A percentile compares a stretch with the other conserved stretches of the same genome.
phyloP scores from a whole-genome alignment of 352 stramenopile species.

The Paralagenidium karlingii region DNA sequence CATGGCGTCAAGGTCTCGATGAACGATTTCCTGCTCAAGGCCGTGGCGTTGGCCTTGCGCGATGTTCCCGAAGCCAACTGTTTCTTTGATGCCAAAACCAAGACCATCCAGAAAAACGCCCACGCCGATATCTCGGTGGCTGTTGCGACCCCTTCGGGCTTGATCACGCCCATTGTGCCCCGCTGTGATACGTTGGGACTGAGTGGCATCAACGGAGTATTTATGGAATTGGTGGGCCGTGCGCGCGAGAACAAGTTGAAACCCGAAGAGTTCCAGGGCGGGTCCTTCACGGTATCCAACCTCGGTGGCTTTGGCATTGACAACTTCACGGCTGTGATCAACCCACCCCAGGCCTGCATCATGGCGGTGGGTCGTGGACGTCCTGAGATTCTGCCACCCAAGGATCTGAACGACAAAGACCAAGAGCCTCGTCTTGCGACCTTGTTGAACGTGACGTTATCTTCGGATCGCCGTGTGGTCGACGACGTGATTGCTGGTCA shows the following conservation, averaged over 20 bases:
- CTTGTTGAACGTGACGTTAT: slow-evolving; percentile 94
- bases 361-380: slow-evolving; percentile 93
- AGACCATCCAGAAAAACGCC: slow-evolving; percentile 70
- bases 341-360: slow-evolving; percentile 97
- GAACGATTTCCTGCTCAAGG: slow-evolving; percentile 99
- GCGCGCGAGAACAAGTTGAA: slow-evolving; percentile 94
- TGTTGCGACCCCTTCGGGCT: slow-evolving; percentile 92
- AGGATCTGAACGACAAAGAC: slow-evolving; percentile 6
- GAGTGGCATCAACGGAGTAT: slow-evolving; percentile 88
- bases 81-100: slow-evolving; percentile 47
- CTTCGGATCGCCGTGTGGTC: slow-evolving; percentile 93
- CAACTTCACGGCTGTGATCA: slow-evolving; percentile 98
- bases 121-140: slow-evolving; percentile 96
- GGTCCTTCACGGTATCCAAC: slow-evolving; percentile 99
- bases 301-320: slow-evolving; percentile 97
- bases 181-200: slow-evolving; percentile 91
- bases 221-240: slow-evolving; percentile 95
- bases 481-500: slow-evolving; percentile 94
- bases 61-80: slow-evolving; percentile 93
- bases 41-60: slow-evolving; percentile 90
- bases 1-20: slow-evolving; percentile 96
- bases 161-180: slow-evolving; percentile 98
- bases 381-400: slow-evolving; percentile 67
- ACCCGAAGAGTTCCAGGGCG: slow-evolving; percentile 98
- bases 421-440: slow-evolving; percentile 81